Conservation (phyloP, 1,284 basidiomycete species). For the Sanghuangporus sanghuang region DNA sequence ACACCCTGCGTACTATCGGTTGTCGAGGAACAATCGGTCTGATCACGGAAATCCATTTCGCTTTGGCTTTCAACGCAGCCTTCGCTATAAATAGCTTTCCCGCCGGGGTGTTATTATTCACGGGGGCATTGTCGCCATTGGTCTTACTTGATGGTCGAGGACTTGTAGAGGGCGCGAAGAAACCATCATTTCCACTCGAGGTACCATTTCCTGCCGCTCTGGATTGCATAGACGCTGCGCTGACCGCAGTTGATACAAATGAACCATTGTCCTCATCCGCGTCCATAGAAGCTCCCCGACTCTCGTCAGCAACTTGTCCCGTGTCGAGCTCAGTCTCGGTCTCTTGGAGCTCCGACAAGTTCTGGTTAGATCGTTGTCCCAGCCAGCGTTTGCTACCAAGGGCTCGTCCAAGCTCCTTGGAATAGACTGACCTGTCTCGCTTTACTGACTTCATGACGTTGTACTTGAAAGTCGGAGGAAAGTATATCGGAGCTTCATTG, state of each 20-base stretch:
- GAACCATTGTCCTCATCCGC: constrained; percentile 10
- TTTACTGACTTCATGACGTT: constrained; percentile 59
- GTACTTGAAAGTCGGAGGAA: constrained; percentile 84
- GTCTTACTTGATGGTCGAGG: constrained; percentile 19
- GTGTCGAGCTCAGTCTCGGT: background rate
- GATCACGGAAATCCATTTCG: constrained; percentile 50
- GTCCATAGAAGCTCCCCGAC: constrained; percentile 9
- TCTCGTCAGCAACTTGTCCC: background rate
- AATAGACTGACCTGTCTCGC: constrained; percentile 38
- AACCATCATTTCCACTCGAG: constrained; percentile 5
- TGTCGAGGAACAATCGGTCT: constrained; percentile 26
- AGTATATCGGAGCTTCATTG: constrained; percentile 62
- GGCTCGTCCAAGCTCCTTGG: constrained; percentile 44
- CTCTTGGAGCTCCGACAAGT: constrained; percentile 13
- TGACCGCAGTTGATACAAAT: constrained; percentile 10
- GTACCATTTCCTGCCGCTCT: background rate
- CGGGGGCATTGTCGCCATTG: background rate
- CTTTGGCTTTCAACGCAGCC: constrained; percentile 54
- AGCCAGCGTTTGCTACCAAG: constrained; percentile 48
- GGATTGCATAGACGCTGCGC: constrained; percentile 4
- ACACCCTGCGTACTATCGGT: background rate
- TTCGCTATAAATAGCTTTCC: constrained; percentile 38
- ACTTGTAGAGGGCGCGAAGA: constrained; percentile 21
- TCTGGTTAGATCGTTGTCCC: constrained; percentile 28
- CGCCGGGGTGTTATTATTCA: constrained; percentile 21